phyloP scores from a whole-genome alignment of 2,329 filamentous ascomycete genomes.

The Rhinocladiella similis region DNA sequence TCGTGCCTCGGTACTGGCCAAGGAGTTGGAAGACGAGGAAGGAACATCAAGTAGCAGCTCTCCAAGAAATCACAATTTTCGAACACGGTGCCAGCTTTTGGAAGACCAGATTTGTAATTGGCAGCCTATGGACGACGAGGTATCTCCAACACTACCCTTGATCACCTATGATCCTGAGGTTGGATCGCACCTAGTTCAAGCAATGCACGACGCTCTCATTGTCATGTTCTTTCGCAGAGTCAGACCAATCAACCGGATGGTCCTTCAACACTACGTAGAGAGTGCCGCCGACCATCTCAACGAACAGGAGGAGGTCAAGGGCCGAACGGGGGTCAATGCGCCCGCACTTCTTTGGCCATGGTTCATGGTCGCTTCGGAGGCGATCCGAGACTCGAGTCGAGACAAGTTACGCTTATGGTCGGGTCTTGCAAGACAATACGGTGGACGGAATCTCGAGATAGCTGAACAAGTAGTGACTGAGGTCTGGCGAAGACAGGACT shows the following conservation, averaged over 20 bases:
- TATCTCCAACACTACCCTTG: neutral
- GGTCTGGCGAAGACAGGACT: constrained; percentile 7
- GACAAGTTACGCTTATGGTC: constrained; percentile 9
- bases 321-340: constrained; percentile 2
- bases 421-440: constrained; percentile 5
- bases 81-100: constrained; percentile 2
- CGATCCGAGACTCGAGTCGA: constrained; percentile 2
- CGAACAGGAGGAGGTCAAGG: constrained; percentile 7
- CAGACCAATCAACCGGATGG: constrained; percentile 2
- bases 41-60: constrained; percentile 1
- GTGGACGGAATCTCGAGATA: constrained; percentile 9
- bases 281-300: constrained; percentile 5
- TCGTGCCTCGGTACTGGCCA: constrained; percentile 3
- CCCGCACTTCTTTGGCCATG: constrained; percentile 9
- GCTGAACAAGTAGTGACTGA: constrained; percentile 9
- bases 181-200: constrained; percentile 8
- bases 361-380: constrained; percentile 11
- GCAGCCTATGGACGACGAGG: constrained; percentile 4
- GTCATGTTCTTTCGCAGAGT: constrained; percentile 12
- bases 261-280: constrained; percentile 10
- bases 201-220: constrained; percentile 8
- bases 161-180: constrained; percentile 7
- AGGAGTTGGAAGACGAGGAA: constrained; percentile 6
- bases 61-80: constrained; percentile 1
- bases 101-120: constrained; percentile 10